Evolutionary conservation across 1,139 yeast genomes (phyloP), one percentile per base, ranked within the genome.

Genomic region (Saccharomyces hybrid): DNA sequence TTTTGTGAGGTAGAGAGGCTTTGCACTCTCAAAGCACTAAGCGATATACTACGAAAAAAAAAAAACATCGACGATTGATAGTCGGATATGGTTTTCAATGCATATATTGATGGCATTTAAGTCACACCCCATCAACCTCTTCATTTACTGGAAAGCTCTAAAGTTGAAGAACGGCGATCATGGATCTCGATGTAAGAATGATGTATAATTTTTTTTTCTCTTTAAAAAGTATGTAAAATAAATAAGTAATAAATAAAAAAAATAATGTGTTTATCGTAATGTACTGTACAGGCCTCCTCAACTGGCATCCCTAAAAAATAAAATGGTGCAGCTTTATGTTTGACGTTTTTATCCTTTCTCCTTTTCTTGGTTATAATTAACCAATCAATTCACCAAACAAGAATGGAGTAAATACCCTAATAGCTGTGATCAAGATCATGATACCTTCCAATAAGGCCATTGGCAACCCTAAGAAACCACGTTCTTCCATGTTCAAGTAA

Each of bases 341-440:
- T 38, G 42, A 38, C 25, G 42, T 38, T 34, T 38, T 38, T 38
- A 14, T 8, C 11, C 42, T 11, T 38, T 16, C 11, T 16, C 11
- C 23, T 11, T 38, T 16, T 38, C 23, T 38, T 9, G 42, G 25
- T 16, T 16, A 16, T 1, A 16, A 11, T 59, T 59, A 72, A 54
- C 70, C 69, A 56, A 71, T 67, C 61, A 72, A 59, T 61, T 76
- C 80, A 41, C 70, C 63, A 62, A 68, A 75, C 61, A 89, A 73
- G 68, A 82, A 85, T 42, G 96, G 96, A 13, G 90, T 77, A 69
- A 93, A 87, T 23, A 91, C 91, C 47, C 77, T 73, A 34, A 85
- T 77, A 1, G 99, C 97, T 2, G 95, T 86, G 65, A 79, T 71
- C 34, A 91, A 70, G 28, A 88, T 82, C 48, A 83, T 81, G 56